Evolutionary conservation across 768 basidiomycete species (phyloP), one percentile per base, ranked within the genome.

Genomic region (Stropharia rugosoannulata): DNA sequence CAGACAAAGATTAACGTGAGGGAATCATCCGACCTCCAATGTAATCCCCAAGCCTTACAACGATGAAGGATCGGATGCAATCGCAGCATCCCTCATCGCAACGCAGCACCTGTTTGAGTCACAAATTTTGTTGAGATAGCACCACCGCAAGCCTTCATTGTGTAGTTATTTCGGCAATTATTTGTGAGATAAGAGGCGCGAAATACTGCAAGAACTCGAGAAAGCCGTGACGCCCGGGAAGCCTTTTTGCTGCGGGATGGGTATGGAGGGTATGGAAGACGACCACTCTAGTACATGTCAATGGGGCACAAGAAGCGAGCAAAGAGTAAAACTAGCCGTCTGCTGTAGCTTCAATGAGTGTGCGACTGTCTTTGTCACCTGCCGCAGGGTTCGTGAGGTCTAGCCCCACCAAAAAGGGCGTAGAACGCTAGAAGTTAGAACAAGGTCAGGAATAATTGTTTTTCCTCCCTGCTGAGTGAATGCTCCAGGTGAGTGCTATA

Each of bases 41-140:
- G 71, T 67, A 8, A 71, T 73, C 48, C 73, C 71, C 59, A 75
- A 73, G 15, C 73, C 73, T 51, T 73, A 73, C 11, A 72, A 73
- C 8, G 73, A 75, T 7, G 73, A 66, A 7, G 73, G 73, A 55
- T 75, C 73, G 55, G 72, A 75, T 29, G 73, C 69, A 60, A 72
- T 60, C 4, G 73, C 72, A 15, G 73, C 71, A 56, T 75, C 71
- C 2, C 73, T 72, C n/a, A 73, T 70, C 25, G 72, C 68, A 42
- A 61, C 60, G 70, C 71, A 74, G 19, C 56, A n/a, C n/a, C n/a
- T n/a, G n/a, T n/a, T n/a, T n/a, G n/a, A n/a, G n/a, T n/a, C n/a
- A n/a, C n/a, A n/a, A n/a, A n/a, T n/a, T n/a, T n/a, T n/a, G n/a
- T n/a, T n/a, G n/a, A n/a, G n/a, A n/a, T n/a, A n/a, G n/a, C n/a